These are phyloP conservation scores for Nemania bipapillata DNA, from an alignment of 2,329 filamentous ascomycete species.

Conservation along the genomic window DNA sequence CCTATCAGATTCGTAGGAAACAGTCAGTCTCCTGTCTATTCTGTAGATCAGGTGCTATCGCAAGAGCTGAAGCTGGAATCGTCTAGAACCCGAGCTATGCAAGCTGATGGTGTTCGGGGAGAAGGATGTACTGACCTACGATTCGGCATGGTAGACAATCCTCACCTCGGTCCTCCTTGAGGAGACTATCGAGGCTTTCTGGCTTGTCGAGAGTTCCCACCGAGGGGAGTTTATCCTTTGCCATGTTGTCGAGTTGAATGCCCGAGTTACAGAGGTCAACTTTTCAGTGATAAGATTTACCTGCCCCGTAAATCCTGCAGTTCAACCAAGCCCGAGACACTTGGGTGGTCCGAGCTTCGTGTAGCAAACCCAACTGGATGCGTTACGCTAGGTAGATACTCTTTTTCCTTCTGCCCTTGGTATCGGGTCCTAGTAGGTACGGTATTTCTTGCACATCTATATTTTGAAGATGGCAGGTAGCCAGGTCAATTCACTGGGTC, in stretches of 20 bases:
- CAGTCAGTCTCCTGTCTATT: slow-evolving; percentile 17
- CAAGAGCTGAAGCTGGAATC: not conserved
- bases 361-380: not conserved
- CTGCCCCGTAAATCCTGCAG: not conserved
- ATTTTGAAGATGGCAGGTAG: too few species aligned
- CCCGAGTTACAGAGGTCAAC: not conserved
- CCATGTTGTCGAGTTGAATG: slow-evolving; percentile 52
- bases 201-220: slow-evolving; percentile 67
- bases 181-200: slow-evolving; percentile 68
- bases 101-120: not conserved
- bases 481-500: too few species aligned
- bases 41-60: not conserved
- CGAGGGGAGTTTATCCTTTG: slow-evolving; percentile 61
- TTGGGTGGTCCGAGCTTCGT: not conserved
- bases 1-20: slow-evolving; percentile 60
- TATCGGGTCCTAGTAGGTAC: too few species aligned
- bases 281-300: not conserved
- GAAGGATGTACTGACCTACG: slow-evolving; percentile 66
- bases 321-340: not conserved
- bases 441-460: too few species aligned
- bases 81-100: not conserved
- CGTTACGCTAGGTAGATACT: too few species aligned
- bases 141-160: slow-evolving; percentile 78
- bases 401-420: too few species aligned
- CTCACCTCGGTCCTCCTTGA: slow-evolving; percentile 66